phyloP scores from a whole-genome alignment of 129 eudicot species.

The Cynara cardunculus region DNA sequence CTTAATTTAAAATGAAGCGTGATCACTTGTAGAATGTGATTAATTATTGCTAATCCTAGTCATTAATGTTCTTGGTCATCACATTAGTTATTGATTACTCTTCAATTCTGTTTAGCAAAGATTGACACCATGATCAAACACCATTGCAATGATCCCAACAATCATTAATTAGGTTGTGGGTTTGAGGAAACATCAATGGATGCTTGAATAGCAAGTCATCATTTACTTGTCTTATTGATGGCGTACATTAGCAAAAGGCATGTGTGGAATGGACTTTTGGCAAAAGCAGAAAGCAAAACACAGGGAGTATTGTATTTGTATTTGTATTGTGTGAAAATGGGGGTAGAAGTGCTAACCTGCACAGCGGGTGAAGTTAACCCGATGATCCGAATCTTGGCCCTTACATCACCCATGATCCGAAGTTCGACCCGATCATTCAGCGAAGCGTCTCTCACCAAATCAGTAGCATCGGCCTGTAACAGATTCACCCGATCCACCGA shows the following conservation, averaged over 20 bases:
- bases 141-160: no score
- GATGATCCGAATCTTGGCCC: conserved; percentile 86
- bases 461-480: conserved; percentile 78
- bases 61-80: background rate
- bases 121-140: no score
- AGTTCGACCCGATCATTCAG: conserved; percentile 82
- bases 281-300: background rate
- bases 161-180: no score
- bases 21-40: background rate
- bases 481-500: conserved; percentile 74
- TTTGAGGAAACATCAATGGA: no score
- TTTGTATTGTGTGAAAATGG: background rate
- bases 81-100: background rate
- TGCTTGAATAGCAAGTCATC: background rate
- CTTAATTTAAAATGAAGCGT: background rate
- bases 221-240: background rate
- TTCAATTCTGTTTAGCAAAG: no score
- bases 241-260: conserved; percentile 26
- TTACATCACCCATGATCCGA: conserved; percentile 85
- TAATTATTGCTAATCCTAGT: conserved; percentile 7
- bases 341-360: conserved; percentile 52
- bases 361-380: conserved; percentile 89
- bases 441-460: conserved; percentile 67
- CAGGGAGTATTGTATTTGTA: background rate
- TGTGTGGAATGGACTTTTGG: conserved; percentile 11